Base-by-base conservation (phyloP, 805 yeast genomes). In the Yarrowia hollandica region DNA sequence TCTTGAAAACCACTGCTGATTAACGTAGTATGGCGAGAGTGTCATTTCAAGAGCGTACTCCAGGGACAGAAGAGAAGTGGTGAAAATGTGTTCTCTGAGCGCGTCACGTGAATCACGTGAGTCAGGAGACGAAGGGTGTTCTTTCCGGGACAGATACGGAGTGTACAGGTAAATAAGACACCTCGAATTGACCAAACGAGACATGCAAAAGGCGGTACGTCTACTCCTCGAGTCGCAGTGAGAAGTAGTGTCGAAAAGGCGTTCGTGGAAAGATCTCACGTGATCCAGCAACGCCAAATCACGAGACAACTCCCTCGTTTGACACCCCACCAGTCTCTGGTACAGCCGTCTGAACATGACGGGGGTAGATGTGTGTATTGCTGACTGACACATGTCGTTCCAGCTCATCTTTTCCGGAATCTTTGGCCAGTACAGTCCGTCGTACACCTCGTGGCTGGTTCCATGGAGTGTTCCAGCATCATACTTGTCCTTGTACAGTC, bases 341-440 rank as follows among this genome's bases (percentile, higher is more conserved):
- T 52, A 52, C 11, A 52, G 34, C 18, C 42, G 7, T 18, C 58
- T 7, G 34, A 52, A 52, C 30, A 52, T 16, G 33, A 52, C 58
- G 0, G 58, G 58, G 1, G 44, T 52, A 0, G 58, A 35, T 2
- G 58, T 52, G 10, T 52, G 44, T 8, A 52, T 37, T 8, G 44
- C 35, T 14, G 34, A 25, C 12, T 52, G 58, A n/a, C 58, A 52
- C 42, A 52, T 52, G 26, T 52, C 58, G n/a, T 35, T 52, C 58
- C 58, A 52, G n/a, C 12, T 26, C 58, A 52, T 52, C 10, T 35
- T 25, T 21, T 37, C 44, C 14, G 58, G 58, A 5, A 52, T 34
- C 4, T 23, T 52, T 6, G 58, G 58, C 58, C 58, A 52, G n/a
- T 26, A 52, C 11, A 52, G 25, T 1, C 44, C 44, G n/a, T 35